Evolutionary conservation across 2,329 filamentous ascomycete genomes (phyloP).

Genomic region (Camillea tinctor): DNA sequence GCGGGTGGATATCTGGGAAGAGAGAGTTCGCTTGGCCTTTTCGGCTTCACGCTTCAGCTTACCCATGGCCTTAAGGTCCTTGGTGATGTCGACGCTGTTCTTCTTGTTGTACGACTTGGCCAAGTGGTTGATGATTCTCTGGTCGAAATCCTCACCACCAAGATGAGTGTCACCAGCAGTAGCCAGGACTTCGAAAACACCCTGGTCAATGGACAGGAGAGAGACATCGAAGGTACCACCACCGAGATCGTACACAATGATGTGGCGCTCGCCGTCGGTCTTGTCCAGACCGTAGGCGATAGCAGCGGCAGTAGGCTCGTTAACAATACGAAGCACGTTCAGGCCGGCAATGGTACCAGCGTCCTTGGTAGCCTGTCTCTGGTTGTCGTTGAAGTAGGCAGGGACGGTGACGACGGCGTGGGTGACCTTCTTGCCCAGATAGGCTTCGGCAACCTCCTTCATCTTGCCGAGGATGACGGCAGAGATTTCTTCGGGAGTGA

Average conservation of each 20-base stretch:
- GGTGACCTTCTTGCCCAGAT: constrained; percentile 78
- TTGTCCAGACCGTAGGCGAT: constrained; percentile 93
- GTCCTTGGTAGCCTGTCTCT: constrained; percentile 95
- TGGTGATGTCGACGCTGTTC: constrained; percentile 85
- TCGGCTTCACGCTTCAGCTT: constrained; percentile 99
- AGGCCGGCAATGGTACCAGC: constrained; percentile 89
- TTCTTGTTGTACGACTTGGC: constrained; percentile 99
- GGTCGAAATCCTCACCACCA: constrained; percentile 98
- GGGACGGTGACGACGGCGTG: constrained; percentile 92
- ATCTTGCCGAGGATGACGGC: constrained; percentile 83
- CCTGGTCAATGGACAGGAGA: constrained; percentile 85
- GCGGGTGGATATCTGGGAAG: constrained; percentile 87
- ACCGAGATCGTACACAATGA: constrained; percentile 91
- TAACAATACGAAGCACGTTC: constrained; percentile 93
- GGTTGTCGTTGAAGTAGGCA: constrained; percentile 98
- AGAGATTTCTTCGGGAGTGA: constrained; percentile 78
- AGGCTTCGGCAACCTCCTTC: constrained; percentile 79
- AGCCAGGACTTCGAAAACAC: constrained; percentile 91
- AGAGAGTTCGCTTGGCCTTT: constrained; percentile 98
- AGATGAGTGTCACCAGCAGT: constrained; percentile 96
- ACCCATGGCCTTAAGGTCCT: constrained; percentile 96
- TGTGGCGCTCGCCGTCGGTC: constrained; percentile 78
- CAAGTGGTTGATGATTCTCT: constrained; percentile 95
- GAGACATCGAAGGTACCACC: constrained; percentile 95
- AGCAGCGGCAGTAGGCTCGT: constrained; percentile 93